These are phyloP conservation scores for Trichoderma harzianum DNA, from an alignment of 2,329 filamentous ascomycete species.

Conservation along the genomic window DNA sequence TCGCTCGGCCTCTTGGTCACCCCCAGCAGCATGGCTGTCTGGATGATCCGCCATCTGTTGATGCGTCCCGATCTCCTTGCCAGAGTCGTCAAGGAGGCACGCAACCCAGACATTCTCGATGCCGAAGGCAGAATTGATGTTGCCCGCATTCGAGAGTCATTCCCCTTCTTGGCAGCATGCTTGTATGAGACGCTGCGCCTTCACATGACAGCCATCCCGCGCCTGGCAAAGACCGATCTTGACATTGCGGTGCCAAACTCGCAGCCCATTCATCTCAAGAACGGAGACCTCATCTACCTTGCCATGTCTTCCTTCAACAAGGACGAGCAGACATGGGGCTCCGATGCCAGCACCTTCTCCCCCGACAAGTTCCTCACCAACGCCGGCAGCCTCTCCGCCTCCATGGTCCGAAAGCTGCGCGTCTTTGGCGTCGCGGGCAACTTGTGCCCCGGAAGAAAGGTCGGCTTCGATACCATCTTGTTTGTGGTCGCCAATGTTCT, in stretches of 20 bases:
- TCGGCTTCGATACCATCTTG: conserved; percentile 31
- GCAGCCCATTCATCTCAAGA: conserved; percentile 23
- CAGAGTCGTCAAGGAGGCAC: conserved; percentile 26
- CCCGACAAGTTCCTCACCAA: conserved; percentile 29
- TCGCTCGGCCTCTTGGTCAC: conserved; percentile 32
- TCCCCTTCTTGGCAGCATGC: conserved; percentile 31
- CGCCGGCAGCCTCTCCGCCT: conserved; percentile 24
- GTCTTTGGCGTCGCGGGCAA: conserved; percentile 34
- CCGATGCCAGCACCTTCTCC: conserved; percentile 27
- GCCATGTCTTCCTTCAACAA: conserved; percentile 33
- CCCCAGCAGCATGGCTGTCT: conserved; percentile 31
- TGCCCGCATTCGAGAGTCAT: conserved; percentile 25
- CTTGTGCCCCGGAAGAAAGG: conserved; percentile 30
- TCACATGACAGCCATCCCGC: conserved; percentile 32
- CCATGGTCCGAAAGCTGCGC: conserved; percentile 27
- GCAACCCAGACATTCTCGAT: conserved; percentile 18
- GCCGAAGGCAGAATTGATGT: conserved; percentile 23
- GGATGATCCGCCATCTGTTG: conserved; percentile 30
- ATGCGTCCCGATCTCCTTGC: conserved; percentile 22
- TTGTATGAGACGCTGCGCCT: conserved; percentile 33
- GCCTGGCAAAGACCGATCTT: conserved; percentile 30
- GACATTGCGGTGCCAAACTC: conserved; percentile 23
- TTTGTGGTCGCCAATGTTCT: conserved; percentile 27
- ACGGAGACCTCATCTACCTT: conserved; percentile 32
- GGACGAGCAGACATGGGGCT: conserved; percentile 28